Evolutionary conservation across 805 yeast species (phyloP).

Genomic region (Saccharomycopsis schoenii): DNA sequence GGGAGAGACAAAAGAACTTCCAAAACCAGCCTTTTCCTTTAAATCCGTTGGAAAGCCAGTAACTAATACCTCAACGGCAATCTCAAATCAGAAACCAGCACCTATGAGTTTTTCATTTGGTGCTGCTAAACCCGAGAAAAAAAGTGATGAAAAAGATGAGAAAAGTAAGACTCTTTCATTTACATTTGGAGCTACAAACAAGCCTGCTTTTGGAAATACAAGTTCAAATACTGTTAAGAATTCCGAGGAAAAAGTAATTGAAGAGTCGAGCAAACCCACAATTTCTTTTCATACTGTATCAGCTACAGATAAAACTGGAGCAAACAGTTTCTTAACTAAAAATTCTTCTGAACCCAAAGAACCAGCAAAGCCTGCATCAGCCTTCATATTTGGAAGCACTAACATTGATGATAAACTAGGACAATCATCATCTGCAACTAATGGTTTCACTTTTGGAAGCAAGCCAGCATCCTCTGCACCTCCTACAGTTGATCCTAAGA

Average conservation of each 20-base stretch:
- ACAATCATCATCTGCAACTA: not conserved
- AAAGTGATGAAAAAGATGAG: not conserved
- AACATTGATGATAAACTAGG: not conserved
- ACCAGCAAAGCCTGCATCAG: not conserved
- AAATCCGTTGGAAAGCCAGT: not conserved
- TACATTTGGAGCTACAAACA: not conserved
- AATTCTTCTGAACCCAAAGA: not conserved
- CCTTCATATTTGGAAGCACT: not conserved
- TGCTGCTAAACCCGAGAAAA: not conserved
- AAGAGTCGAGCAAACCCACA: not conserved
- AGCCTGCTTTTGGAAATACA: not conserved
- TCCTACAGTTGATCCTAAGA: not conserved
- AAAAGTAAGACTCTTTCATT: not conserved
- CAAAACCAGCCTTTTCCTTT: conserved; percentile 3
- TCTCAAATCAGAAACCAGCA: not conserved
- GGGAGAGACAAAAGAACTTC: not conserved
- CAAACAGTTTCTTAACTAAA: not conserved
- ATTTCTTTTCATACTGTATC: not conserved
- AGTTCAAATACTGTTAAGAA: not conserved
- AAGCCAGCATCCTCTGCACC: not conserved
- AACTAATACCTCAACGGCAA: not conserved
- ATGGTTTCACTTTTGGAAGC: not conserved
- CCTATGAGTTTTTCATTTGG: not conserved
- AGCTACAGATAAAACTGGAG: not conserved
- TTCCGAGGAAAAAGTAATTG: not conserved